These are phyloP conservation scores for Globisporangium irregulare DNA, from an alignment of 352 stramenopile species.

Conservation along the genomic window DNA sequence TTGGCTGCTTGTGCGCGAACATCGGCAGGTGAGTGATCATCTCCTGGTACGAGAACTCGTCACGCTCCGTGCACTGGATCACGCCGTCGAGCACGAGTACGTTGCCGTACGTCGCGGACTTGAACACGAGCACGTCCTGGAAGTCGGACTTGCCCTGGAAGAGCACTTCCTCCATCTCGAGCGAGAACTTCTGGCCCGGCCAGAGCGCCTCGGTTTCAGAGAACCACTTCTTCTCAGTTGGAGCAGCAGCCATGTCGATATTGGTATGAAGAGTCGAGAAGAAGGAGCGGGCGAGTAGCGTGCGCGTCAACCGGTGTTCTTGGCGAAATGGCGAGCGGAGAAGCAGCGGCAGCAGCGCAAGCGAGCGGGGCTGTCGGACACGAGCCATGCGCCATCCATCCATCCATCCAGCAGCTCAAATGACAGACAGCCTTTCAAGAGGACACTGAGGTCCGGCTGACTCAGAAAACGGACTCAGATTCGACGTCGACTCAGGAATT, in stretches of 20 bases:
- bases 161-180: conserved; percentile 93
- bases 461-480: conserved; percentile 12
- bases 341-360: neutral
- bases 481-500: conserved; percentile 6
- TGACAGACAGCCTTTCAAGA: neutral
- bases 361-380: conserved; percentile 5
- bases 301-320: conserved; percentile 6
- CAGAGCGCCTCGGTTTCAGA: conserved; percentile 94
- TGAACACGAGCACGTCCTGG: conserved; percentile 99
- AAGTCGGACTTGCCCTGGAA: conserved; percentile 97
- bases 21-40: conserved; percentile 99
- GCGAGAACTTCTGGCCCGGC: conserved; percentile 90
- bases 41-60: conserved; percentile 99
- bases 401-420: conserved; percentile 3
- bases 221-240: conserved; percentile 89
- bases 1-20: conserved; percentile 94
- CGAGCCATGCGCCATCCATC: conserved; percentile 18
- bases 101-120: conserved; percentile 96
- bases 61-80: conserved; percentile 98
- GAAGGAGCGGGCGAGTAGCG: neutral
- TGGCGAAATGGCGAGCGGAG: conserved; percentile 11
- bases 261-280: neutral
- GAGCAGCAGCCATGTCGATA: conserved; percentile 30
- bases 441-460: neutral
- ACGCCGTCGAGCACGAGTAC: conserved; percentile 99